phyloP scores from a whole-genome alignment of 305 asterid species.

The Andrographis paniculata region DNA sequence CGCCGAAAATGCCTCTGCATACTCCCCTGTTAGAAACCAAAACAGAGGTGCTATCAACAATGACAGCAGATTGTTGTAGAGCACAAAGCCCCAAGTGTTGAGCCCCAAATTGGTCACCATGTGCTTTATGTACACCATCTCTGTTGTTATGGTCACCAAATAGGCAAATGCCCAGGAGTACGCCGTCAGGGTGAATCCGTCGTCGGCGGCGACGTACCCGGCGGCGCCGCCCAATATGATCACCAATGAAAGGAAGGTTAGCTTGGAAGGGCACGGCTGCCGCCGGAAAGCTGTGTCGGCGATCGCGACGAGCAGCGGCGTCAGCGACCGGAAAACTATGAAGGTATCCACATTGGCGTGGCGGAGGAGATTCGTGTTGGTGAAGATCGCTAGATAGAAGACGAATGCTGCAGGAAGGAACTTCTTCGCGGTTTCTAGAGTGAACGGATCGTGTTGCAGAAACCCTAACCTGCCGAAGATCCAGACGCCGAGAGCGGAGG shows the following conservation, averaged over 20 bases:
- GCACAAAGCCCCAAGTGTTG: conserved; percentile 95
- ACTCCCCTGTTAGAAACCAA: conserved; percentile 92
- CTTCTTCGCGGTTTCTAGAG: conserved; percentile 66
- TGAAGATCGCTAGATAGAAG: conserved; percentile 80
- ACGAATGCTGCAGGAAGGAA: conserved; percentile 90
- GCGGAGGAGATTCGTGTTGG: conserved; percentile 83
- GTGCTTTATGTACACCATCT: conserved; percentile 97
- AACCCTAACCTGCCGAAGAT: conserved; percentile 67
- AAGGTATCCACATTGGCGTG: conserved; percentile 97
- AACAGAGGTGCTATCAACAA: conserved; percentile 91
- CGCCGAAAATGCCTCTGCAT: conserved; percentile 56
- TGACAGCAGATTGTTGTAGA: conserved; percentile 76
- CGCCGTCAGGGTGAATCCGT: conserved; percentile 69
- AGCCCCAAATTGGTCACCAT: conserved; percentile 93
- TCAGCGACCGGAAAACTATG: conserved; percentile 75
- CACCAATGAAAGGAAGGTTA: conserved; percentile 58
- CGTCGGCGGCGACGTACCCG: conserved; percentile 84
- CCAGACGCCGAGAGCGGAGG: conserved; percentile 87
- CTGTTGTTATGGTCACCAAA: conserved; percentile 85
- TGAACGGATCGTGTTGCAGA: conserved; percentile 74
- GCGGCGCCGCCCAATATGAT: conserved; percentile 73
- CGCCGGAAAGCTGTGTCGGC: conserved; percentile 79
- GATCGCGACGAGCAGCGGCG: conserved; percentile 84
- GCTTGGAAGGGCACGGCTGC: conserved; percentile 76
- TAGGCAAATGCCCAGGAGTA: conserved; percentile 96